Evolutionary conservation across 1,284 basidiomycete species (phyloP).

Genomic region (Leccinum griseonigrum): DNA sequence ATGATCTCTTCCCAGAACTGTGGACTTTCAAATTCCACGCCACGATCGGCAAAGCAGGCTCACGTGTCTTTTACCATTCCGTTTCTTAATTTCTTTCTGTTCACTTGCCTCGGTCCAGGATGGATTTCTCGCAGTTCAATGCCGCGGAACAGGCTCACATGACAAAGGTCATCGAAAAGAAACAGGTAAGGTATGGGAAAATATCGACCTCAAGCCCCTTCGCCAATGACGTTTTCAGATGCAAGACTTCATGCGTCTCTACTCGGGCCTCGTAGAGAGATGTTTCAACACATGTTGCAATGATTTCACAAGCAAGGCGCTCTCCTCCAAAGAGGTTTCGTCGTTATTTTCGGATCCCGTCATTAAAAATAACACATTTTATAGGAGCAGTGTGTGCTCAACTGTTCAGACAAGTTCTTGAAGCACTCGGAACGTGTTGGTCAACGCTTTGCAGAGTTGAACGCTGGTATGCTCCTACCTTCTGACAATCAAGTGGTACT

Average conservation of each 20-base stretch:
- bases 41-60: conserved; percentile 10
- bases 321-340: conserved; percentile 90
- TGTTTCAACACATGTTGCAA: conserved; percentile 96
- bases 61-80: conserved; percentile 15
- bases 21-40: conserved; percentile 3
- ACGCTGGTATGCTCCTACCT: conserved; percentile 65
- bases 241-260: conserved; percentile 97
- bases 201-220: not conserved
- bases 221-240: conserved; percentile 56
- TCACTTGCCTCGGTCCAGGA: conserved; percentile 33
- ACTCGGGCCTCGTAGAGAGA: conserved; percentile 93
- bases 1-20: not conserved
- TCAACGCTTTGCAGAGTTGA: conserved; percentile 87
- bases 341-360: not conserved
- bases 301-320: conserved; percentile 94
- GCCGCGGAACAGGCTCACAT: conserved; percentile 87
- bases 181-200: conserved; percentile 63
- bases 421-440: conserved; percentile 96
- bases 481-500: not conserved
- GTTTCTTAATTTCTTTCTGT: conserved; percentile 4
- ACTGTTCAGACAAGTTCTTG: conserved; percentile 91
- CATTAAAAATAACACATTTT: conserved; percentile 14
- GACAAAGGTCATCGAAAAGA: conserved; percentile 89
- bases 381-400: conserved; percentile 69
- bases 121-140: conserved; percentile 88